These are phyloP conservation scores for Grosmannia huntii DNA, from an alignment of 2,329 filamentous ascomycete genomes.

Conservation along the genomic window DNA sequence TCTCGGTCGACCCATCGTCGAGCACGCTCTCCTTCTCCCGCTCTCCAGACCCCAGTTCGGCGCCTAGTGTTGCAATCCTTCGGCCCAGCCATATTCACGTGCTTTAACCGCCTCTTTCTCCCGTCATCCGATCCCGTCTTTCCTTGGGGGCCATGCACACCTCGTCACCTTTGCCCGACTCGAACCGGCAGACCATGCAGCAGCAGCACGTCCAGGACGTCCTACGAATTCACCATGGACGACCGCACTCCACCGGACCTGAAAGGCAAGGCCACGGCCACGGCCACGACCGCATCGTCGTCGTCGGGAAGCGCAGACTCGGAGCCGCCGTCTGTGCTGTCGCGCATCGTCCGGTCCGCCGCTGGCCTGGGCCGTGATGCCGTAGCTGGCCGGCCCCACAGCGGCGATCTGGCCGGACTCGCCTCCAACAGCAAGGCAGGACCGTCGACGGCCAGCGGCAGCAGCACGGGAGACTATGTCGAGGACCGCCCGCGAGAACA, in stretches of 20 bases:
- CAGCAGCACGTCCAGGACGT: neutral
- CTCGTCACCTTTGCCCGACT: neutral
- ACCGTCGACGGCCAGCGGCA: neutral
- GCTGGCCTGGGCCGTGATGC: slow-evolving; percentile 14
- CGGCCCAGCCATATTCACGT: neutral
- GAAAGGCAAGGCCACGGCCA: neutral
- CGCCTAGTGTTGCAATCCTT: neutral
- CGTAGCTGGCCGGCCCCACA: slow-evolving; percentile 11
- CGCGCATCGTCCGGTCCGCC: slow-evolving; percentile 18
- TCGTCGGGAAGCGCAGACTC: neutral
- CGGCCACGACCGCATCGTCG: neutral
- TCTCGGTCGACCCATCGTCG: too few relatives aligned
- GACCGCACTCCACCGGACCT: neutral
- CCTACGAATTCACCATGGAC: neutral
- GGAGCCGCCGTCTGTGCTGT: slow-evolving; percentile 5
- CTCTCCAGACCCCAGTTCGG: neutral
- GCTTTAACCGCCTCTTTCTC: neutral
- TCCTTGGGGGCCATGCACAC: neutral
- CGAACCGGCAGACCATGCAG: neutral
- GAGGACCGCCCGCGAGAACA: neutral
- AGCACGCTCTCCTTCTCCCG: neutral
- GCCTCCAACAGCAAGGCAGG: slow-evolving; percentile 12
- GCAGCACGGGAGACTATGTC: neutral
- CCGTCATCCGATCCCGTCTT: neutral
- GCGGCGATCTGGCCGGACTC: slow-evolving; percentile 10